Evolutionary conservation across 495 filamentous ascomycete species (phyloP), one percentile per base, ranked within the genome.

Genomic region (Xylaria cubensis): DNA sequence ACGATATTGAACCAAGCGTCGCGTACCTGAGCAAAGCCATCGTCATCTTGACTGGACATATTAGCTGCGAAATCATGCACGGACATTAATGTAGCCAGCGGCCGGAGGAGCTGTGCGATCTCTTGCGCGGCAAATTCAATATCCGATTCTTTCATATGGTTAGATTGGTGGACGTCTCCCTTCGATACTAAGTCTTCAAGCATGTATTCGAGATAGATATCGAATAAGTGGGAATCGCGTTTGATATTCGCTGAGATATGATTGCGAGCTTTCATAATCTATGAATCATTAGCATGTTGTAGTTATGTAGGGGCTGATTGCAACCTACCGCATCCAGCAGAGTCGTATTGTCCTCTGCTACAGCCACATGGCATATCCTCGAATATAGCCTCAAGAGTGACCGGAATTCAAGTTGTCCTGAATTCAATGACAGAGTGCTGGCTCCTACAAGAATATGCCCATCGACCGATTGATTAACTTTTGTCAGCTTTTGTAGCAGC

Each of bases 1-100:
- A 93, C 92, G 64, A 98, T 92, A 78, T 99, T 99, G 80, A 97
- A 97, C 96, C 96, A 99, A 17, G 93, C 93, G 84, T 98, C 94
- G 46, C 95, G 91, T 73, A 96, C 89, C 59, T 97, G 83, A 24
- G 89, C 86, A 64, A 88, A 82, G 26, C 87, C 86, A 51, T 93
- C 87, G 48, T 93, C 90, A 73, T 92, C 88, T 21, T 84, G 80
- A 13, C 78, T 74, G 0, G 80, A 58, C 34, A 76, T 77, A 56
- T 84, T 82, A 9, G 82, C 74, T 19, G 80, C 74, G 6, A 84
- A 74, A 26, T 86, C 85, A 71, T 89, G 83, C 48, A 80, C 82
- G 32, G 91, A 90, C 76, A 94, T 90, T 41, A 96, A 84, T 13
- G 92, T 79, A 24, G 96, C 92, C 58, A 98, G 82, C 19, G 96